Evolutionary conservation across 441 rosid species (phyloP).

Genomic region (Adansonia rubrostipa): DNA sequence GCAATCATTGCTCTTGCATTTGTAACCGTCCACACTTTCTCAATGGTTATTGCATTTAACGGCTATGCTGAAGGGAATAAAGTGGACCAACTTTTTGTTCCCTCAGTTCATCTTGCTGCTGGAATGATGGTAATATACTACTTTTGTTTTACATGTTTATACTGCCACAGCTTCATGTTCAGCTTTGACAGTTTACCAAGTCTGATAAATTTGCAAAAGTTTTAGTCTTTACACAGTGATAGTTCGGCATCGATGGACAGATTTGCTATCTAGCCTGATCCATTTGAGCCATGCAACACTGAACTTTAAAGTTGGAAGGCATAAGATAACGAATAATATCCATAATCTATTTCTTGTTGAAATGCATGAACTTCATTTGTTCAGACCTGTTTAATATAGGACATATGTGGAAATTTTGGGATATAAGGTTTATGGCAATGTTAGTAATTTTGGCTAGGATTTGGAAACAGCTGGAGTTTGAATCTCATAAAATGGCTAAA

Average conservation of each 20-base stretch:
- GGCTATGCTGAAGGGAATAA: conserved; percentile 88
- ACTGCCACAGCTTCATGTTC: background rate
- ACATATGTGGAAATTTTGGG: background rate
- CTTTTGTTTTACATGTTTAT: conserved; percentile 13
- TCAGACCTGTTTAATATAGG: background rate
- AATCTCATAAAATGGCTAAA: background rate
- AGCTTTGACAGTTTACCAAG: background rate
- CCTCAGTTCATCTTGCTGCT: conserved; percentile 79
- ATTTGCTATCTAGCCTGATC: background rate
- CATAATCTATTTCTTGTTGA: conserved; percentile 12
- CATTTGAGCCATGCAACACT: background rate
- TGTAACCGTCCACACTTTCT: conserved; percentile 92
- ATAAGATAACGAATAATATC: background rate
- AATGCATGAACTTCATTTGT: background rate
- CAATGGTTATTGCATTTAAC: conserved; percentile 93
- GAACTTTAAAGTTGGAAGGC: background rate
- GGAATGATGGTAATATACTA: conserved; percentile 72
- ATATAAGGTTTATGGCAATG: background rate
- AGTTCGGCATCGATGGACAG: background rate
- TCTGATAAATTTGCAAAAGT: background rate
- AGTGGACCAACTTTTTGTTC: conserved; percentile 83
- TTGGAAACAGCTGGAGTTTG: background rate
- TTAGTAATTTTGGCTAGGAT: background rate
- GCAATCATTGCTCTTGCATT: conserved; percentile 90
- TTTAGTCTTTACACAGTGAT: background rate